These are phyloP conservation scores for Aspergillus persii DNA, from an alignment of 2,329 filamentous ascomycete genomes.

Conservation along the genomic window DNA sequence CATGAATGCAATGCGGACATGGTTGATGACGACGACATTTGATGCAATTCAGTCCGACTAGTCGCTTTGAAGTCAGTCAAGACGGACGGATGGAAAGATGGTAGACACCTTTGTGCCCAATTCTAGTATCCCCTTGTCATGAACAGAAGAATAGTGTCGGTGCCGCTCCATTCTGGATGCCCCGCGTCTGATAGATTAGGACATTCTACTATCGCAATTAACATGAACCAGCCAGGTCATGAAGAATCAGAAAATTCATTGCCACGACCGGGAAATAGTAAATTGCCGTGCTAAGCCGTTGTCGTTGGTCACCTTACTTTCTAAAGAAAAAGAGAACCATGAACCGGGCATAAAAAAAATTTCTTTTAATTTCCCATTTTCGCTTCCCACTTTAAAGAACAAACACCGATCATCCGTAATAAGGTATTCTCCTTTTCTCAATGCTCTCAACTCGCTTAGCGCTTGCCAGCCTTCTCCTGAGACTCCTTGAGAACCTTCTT, in stretches of 20 bases:
- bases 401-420: constrained; percentile 37
- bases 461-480: constrained; percentile 64
- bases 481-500: constrained; percentile 99
- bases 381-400: constrained; percentile 33
- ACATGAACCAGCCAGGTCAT: constrained; percentile 16
- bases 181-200: not conserved
- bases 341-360: constrained; percentile 3
- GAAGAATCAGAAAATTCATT: constrained; percentile 31
- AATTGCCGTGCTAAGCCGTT: constrained; percentile 25
- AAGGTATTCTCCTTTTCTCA: constrained; percentile 23
- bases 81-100: too few species aligned
- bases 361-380: constrained; percentile 25
- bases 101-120: not conserved
- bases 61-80: not conserved
- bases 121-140: not conserved
- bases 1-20: not conserved
- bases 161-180: not conserved
- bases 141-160: too few species aligned
- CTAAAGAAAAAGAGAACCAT: constrained; percentile 6
- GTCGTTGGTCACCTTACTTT: constrained; percentile 22
- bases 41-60: too few species aligned
- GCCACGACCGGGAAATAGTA: constrained; percentile 22
- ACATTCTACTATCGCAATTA: too few species aligned
- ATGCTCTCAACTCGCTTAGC: constrained; percentile 33
- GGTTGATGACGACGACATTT: not conserved